Base-by-base conservation (phyloP, 371 early-diverging fungal genomes). In the Chytridium lagenaria region DNA sequence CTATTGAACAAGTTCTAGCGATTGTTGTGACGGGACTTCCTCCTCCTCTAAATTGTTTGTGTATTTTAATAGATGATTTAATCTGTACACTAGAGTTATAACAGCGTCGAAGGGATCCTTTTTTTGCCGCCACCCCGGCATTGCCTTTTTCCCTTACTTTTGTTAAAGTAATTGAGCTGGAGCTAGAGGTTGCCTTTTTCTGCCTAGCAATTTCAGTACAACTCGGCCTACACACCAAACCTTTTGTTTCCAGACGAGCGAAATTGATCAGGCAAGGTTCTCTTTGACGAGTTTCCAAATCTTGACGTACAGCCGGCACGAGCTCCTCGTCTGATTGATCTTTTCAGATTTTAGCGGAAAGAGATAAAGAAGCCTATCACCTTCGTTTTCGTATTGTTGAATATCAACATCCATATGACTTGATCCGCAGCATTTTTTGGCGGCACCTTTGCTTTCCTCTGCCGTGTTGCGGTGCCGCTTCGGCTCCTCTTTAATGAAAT, bases 1-100 rank as follows among this genome's bases (percentile, higher is more conserved):
- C 81, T 23, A 83, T 86, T 5, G 91, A 89, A 19, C 90, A 92
- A 34, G 86, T 93, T 28, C 68, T 95, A 23, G 80, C 82, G 57
- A 65, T 92, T 7, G 88, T 90, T 33, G 91, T 91, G 28, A 84
- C 85, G 0, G n/a, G 44, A 1, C 61, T 76, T 2, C 76, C 76
- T 37, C 38, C 57, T 10, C 40, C 76, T 31, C 30, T 76, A 12
- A 68, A 52, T 5, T 52, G 16, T 52, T 52, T 44, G 44, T 44
- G 44, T 19, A 12, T 44, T 12, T 44, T 44, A 12, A 44, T 19
- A 44, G 19, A 44, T n/a, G n/a, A n/a, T n/a, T n/a, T n/a, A n/a
- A n/a, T n/a, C n/a, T n/a, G n/a, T 44, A 44, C 44, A 44, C n/a
- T 44, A 12, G 44, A 12, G 57, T 30, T 26, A 57, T 30, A 7